Conservation (phyloP, 1,284 basidiomycete species). For the Pterulicium gracile region DNA sequence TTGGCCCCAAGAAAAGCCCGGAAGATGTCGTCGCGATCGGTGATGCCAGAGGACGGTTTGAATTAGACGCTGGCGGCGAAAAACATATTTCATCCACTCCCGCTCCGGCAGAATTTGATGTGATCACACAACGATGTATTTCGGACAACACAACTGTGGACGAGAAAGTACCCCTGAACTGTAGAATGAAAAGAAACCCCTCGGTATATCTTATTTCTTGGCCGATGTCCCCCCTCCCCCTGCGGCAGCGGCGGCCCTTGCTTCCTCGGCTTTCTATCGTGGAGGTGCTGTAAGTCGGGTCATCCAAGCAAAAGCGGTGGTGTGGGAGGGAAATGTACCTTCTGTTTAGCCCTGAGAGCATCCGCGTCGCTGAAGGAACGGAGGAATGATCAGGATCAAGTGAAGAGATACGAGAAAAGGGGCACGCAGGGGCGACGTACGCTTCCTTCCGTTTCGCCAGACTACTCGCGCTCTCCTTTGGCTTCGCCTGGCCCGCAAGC, state of each 20-base stretch:
- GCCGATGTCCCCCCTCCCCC: conserved; percentile 15
- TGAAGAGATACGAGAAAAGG: conserved; percentile 9
- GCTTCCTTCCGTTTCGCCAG: conserved; percentile 63
- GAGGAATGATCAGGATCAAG: conserved; percentile 14
- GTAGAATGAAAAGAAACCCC: neutral
- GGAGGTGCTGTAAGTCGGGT: conserved; percentile 10
- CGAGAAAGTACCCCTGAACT: neutral
- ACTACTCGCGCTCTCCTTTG: conserved; percentile 53
- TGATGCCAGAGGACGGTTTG: no score
- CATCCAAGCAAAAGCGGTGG: conserved; percentile 8
- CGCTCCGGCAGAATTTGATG: neutral
- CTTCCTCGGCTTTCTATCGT: conserved; percentile 51
- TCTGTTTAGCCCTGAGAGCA: conserved; percentile 64
- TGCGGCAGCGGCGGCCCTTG: conserved; percentile 28
- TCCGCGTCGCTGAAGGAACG: conserved; percentile 51
- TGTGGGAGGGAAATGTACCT: conserved; percentile 29
- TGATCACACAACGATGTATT: no score
- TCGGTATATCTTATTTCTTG: conserved; percentile 29
- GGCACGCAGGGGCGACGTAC: conserved; percentile 33
- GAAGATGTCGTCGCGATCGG: no score
- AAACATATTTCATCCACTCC: neutral
- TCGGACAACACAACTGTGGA: neutral
- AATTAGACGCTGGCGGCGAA: neutral
- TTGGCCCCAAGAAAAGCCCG: no score
- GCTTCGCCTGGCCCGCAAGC: conserved; percentile 34